A percentile compares a stretch with the other conserved stretches of the same genome.
phyloP scores from a whole-genome alignment of 2,329 filamentous ascomycete species.

The Neofusicoccum umdonicola region DNA sequence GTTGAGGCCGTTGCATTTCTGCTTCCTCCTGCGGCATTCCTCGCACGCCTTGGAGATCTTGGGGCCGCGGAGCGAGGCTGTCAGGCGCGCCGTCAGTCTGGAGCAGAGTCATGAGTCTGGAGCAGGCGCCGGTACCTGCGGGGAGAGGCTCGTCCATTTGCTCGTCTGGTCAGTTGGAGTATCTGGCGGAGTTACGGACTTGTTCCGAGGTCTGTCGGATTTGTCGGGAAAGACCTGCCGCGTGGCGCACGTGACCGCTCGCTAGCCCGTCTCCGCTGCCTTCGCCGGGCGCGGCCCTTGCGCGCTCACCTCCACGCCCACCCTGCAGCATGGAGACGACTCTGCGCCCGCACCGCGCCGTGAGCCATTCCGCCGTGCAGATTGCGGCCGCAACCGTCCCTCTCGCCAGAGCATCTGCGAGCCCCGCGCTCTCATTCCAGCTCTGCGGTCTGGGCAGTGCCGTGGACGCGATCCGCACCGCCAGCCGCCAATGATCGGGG shows the following conservation, averaged over 20 bases:
- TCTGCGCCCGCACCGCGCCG: neutral
- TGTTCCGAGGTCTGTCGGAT: neutral
- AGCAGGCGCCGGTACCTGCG: slow-evolving; percentile 4
- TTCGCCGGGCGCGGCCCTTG: too few relatives aligned
- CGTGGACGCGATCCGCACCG: neutral
- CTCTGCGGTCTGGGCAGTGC: neutral
- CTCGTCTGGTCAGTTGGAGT: neutral
- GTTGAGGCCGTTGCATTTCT: slow-evolving; percentile 18
- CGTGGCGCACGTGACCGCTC: neutral
- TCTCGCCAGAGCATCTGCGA: neutral
- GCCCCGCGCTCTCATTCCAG: neutral
- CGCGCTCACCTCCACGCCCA: neutral
- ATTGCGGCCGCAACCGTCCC: neutral
- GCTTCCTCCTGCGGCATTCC: slow-evolving; percentile 16
- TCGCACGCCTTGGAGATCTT: slow-evolving; percentile 19
- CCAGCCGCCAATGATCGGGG: neutral
- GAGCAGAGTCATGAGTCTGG: neutral
- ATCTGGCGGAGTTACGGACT: slow-evolving; percentile 8
- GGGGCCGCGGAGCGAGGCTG: slow-evolving; percentile 16
- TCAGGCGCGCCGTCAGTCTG: neutral
- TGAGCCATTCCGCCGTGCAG: neutral
- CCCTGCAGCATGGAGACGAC: neutral
- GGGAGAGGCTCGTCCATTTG: slow-evolving; percentile 11
- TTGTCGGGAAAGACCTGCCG: neutral
- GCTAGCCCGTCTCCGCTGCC: neutral